Conservation (phyloP, 2,329 filamentous ascomycete genomes). For the Apiospora kogelbergensis region DNA sequence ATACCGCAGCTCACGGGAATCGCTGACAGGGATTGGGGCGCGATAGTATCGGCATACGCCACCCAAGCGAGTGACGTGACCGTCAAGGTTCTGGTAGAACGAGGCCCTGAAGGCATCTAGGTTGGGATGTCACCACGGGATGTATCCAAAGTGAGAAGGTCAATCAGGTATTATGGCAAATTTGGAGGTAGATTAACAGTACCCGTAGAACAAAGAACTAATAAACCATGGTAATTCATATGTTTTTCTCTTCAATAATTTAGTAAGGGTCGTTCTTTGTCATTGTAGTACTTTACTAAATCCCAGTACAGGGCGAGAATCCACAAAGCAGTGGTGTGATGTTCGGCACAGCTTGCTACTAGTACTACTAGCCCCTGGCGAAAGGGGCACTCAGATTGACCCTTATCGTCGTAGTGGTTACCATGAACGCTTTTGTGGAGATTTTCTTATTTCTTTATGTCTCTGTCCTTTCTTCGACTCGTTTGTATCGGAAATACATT, state of each 20-base stretch:
- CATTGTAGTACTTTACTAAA: neutral
- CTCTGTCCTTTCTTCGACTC: too few relatives aligned
- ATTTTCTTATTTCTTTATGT: too few relatives aligned
- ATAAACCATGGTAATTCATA: neutral
- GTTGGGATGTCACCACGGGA: neutral
- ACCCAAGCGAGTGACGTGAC: neutral
- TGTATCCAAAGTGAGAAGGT: neutral
- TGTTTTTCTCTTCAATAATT: neutral
- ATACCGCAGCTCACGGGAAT: neutral
- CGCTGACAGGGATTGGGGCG: neutral
- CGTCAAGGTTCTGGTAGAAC: neutral
- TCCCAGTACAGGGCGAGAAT: neutral
- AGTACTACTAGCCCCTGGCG: constrained; percentile 10
- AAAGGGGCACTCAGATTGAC: constrained; percentile 27
- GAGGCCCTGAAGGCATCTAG: neutral
- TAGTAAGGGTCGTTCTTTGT: neutral
- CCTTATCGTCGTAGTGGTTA: constrained; percentile 25
- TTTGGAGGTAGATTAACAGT: neutral
- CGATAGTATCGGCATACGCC: neutral
- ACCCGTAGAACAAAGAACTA: neutral
- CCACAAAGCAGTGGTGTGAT: neutral
- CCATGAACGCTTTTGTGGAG: constrained; percentile 25
- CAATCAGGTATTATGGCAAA: neutral
- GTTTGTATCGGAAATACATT: too few relatives aligned
- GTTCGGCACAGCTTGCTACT: neutral